Base-by-base conservation (phyloP, 495 filamentous ascomycete genomes). In the Penicillium nucicola region DNA sequence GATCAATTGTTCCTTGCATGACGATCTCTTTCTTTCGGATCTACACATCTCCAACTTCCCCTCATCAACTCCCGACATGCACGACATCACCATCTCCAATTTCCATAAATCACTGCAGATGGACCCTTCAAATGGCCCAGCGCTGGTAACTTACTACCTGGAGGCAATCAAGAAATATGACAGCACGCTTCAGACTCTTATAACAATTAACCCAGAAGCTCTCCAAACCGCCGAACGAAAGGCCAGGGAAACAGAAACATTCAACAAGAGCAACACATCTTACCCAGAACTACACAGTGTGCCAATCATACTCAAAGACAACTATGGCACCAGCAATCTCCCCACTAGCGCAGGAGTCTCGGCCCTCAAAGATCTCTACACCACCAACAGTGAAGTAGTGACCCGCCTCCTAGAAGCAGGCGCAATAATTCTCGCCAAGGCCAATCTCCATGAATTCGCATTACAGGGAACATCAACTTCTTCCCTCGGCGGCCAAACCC, bases 361-460 rank as follows among this genome's bases (percentile, higher is more conserved):
- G 13, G 79, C 69, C 45, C 65, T 87, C 3, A 61, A 61, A 18
- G 53, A 65, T 5, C 74, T 78, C 13, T 56, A 51, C 18, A 80
- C 81, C 1, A 43, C 47, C 0, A 53, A 46, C 57, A 76, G 80
- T 2, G 65, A 74, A 0, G 66, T 77, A 0, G 81, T 85, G 3
- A 10, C 43, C 2, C 47, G 28, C 0, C 58, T 87, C 8, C 72
- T 64, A 14, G 53, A 67, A 2, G 81, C 80, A 2, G 84, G 85
- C 0, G 81, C 81, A 1, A 73, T 88, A n/a, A 81, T 88, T 14
- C 63, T 87, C 1, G 84, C 81, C 1, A 88, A 87, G 52, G 66
- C 81, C 0, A 87, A 86, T 60, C 57, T 87, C 11, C 83, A 86
- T 56, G 84, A 85, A 61, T 58, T 87, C 44, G 83, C 84, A 1